phyloP scores from a whole-genome alignment of 2,329 filamentous ascomycete genomes.

The Trichoderma cornu-damae region DNA sequence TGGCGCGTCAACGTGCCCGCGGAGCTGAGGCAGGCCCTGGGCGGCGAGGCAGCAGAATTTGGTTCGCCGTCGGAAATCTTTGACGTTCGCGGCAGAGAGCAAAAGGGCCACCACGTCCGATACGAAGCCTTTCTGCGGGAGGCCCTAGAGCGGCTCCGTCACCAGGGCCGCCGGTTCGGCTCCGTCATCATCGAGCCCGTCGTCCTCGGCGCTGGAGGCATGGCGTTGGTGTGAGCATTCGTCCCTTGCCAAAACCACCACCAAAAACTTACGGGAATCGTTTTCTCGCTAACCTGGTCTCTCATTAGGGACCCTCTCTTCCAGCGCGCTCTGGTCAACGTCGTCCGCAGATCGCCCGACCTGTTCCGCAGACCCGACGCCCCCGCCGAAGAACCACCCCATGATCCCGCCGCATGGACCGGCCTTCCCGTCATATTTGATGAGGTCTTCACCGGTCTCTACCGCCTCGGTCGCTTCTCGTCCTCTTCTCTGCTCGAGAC shows the following conservation, averaged over 20 bases:
- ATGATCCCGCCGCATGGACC: constrained; percentile 48
- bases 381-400: constrained; percentile 11
- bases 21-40: constrained; percentile 43
- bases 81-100: constrained; percentile 47
- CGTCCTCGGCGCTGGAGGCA: constrained; percentile 75
- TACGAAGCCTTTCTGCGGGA: constrained; percentile 58
- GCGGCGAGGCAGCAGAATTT: constrained; percentile 40
- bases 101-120: constrained; percentile 38
- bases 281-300: constrained; percentile 19
- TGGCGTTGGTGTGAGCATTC: constrained; percentile 65
- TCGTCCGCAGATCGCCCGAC: constrained; percentile 55
- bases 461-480: constrained; percentile 69
- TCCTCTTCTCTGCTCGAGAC: constrained; percentile 64
- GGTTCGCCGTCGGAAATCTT: constrained; percentile 54
- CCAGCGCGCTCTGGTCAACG: constrained; percentile 63
- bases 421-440: constrained; percentile 78
- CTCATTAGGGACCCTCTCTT: constrained; percentile 75
- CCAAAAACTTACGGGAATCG: neutral
- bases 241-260: neutral
- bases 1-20: constrained; percentile 61
- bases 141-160: constrained; percentile 47
- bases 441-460: constrained; percentile 82
- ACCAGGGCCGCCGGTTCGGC: constrained; percentile 63
- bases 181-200: constrained; percentile 76
- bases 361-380: constrained; percentile 43